A percentile compares a stretch with the other conserved stretches of the same genome.
phyloP scores from a whole-genome alignment of 441 rosid genomes.

The Populus trichocarpa region DNA sequence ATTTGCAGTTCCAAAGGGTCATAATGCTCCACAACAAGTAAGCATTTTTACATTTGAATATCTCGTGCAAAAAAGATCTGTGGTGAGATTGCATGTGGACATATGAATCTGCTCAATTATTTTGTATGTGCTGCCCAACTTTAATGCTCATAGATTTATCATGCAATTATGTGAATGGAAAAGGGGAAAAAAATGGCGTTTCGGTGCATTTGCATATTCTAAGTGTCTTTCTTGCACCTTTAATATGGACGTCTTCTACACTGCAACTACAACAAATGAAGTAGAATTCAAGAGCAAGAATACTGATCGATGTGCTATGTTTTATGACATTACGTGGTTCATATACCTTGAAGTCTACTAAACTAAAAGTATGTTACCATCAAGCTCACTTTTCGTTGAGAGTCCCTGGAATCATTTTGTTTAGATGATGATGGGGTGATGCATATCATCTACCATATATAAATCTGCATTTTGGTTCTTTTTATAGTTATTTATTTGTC shows the following conservation, averaged over 20 bases:
- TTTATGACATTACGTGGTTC: neutral
- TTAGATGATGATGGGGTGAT: neutral
- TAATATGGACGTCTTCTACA: neutral
- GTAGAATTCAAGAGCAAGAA: neutral
- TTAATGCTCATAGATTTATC: neutral
- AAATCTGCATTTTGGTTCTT: neutral
- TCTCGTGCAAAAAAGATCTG: slow-evolving; percentile 32
- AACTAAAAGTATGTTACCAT: neutral
- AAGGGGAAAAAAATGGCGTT: neutral
- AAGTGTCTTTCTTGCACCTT: neutral
- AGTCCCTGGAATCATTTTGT: neutral
- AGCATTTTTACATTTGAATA: neutral
- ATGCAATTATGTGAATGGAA: too few species aligned
- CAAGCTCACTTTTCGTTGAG: neutral
- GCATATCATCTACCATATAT: neutral
- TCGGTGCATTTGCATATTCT: neutral
- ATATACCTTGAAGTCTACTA: neutral
- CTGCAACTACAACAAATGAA: neutral
- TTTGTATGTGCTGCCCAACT: slow-evolving; percentile 41
- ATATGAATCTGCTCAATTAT: neutral
- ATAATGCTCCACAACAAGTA: slow-evolving; percentile 55
- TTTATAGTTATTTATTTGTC: neutral
- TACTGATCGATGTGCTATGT: neutral
- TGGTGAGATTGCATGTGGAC: slow-evolving; percentile 39
- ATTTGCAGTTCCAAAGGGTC: slow-evolving; percentile 8